These are phyloP conservation scores for Arthroderma sp. DNA, from an alignment of 2,329 filamentous ascomycete genomes.

Conservation along the genomic window DNA sequence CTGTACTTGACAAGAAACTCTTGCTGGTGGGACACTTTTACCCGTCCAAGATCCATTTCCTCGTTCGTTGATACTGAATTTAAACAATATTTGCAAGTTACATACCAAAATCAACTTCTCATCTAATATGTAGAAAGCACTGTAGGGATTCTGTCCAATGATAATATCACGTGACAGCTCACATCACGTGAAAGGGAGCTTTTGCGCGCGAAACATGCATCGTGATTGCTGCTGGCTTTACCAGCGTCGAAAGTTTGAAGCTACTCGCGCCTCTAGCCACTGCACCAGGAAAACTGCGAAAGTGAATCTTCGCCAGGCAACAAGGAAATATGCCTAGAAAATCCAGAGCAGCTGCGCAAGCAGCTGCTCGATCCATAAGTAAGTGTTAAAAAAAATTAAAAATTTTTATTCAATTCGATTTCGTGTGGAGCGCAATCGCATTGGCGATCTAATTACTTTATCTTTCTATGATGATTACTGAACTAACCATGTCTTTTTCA, in stretches of 20 bases:
- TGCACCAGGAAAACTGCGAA: not conserved
- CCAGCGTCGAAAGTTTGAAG: too few species aligned
- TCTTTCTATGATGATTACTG: not conserved
- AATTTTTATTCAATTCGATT: not conserved
- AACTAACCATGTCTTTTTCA: not conserved
- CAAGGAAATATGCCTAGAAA: constrained; percentile 29
- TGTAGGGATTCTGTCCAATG: too few species aligned
- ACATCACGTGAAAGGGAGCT: too few species aligned
- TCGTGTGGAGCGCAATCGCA: not conserved
- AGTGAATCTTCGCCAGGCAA: not conserved
- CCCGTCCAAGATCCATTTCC: not conserved
- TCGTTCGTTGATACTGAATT: not conserved
- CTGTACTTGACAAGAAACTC: not conserved
- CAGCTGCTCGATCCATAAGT: constrained; percentile 35
- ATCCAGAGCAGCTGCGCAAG: constrained; percentile 33
- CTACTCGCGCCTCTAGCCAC: not conserved
- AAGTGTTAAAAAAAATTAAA: constrained; percentile 11
- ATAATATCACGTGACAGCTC: too few species aligned
- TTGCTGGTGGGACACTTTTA: not conserved
- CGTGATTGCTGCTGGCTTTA: too few species aligned
- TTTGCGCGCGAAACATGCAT: too few species aligned
- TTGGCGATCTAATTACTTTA: not conserved
- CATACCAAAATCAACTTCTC: too few species aligned
- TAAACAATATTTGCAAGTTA: too few species aligned
- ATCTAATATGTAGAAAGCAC: too few species aligned